phyloP scores from a whole-genome alignment of 176 grass and related monocot species.

The Zoysia pacifica region DNA sequence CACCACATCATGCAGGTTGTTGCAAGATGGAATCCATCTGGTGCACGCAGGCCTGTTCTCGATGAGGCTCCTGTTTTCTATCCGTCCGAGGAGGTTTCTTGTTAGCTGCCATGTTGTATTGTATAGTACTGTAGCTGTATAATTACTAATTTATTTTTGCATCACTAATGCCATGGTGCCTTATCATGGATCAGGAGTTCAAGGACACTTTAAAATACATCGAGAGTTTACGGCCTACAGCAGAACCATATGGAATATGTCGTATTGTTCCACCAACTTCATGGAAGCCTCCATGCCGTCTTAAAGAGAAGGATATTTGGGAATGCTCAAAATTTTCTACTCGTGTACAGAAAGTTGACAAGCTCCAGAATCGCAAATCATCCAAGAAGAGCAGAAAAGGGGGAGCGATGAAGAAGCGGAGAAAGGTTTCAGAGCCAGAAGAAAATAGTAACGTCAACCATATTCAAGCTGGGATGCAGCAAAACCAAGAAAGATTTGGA shows the following conservation, averaged over 20 bases:
- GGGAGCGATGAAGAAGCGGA: slow-evolving; percentile 68
- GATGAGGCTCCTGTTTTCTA: slow-evolving; percentile 83
- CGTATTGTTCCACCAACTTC: slow-evolving; percentile 90
- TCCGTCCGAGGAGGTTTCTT: slow-evolving; percentile 90
- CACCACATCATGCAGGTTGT: slow-evolving; percentile 53
- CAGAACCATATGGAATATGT: slow-evolving; percentile 88
- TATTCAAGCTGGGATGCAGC: slow-evolving; percentile 40
- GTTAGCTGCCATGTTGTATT: slow-evolving; percentile 13
- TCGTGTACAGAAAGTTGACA: slow-evolving; percentile 77
- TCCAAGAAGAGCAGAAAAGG: slow-evolving; percentile 58
- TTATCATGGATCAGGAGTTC: slow-evolving; percentile 62
- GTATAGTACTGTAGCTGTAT: slow-evolving; percentile 4
- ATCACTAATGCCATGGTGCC: slow-evolving; percentile 30
- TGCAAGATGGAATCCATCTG: slow-evolving; percentile 81
- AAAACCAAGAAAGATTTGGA: slow-evolving; percentile 79
- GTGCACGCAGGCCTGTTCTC: slow-evolving; percentile 60
- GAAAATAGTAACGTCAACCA: slow-evolving; percentile 37
- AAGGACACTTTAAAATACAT: slow-evolving; percentile 92
- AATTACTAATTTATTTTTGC: background rate
- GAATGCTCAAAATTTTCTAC: slow-evolving; percentile 77
- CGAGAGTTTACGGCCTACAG: slow-evolving; percentile 59
- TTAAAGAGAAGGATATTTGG: slow-evolving; percentile 76
- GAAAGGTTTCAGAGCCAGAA: slow-evolving; percentile 56
- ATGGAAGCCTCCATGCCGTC: slow-evolving; percentile 84
- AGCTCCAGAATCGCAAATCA: slow-evolving; percentile 87